These are phyloP conservation scores for Gautieria morchelliformis DNA, from an alignment of 768 basidiomycete species.

Conservation along the genomic window DNA sequence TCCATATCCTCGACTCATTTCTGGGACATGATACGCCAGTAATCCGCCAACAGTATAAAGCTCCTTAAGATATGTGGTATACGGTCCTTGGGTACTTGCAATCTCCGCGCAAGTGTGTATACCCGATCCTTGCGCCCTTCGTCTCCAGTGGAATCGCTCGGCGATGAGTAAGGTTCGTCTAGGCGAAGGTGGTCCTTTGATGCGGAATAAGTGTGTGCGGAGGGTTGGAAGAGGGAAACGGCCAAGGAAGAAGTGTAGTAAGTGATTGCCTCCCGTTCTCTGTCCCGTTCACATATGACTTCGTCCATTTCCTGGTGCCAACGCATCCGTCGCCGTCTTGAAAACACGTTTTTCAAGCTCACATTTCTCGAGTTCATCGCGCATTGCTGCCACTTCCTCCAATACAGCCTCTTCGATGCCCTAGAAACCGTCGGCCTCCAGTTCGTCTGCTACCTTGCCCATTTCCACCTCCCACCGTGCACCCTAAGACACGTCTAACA, in stretches of 20 bases:
- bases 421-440: conserved; percentile 46
- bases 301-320: conserved; percentile 12
- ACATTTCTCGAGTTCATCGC: conserved; percentile 33
- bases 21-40: conserved; percentile 76
- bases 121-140: conserved; percentile 26
- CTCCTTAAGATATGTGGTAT: conserved; percentile 57
- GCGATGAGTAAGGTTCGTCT: conserved; percentile 19
- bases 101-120: conserved; percentile 46
- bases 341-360: conserved; percentile 34
- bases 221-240: conserved; percentile 15
- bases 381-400: conserved; percentile 57
- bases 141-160: conserved; percentile 21
- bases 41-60: conserved; percentile 66
- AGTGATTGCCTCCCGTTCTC: conserved; percentile 59
- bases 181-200: conserved; percentile 7
- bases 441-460: conserved; percentile 27
- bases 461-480: conserved; percentile 37
- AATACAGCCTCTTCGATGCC: conserved; percentile 54
- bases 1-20: conserved; percentile 51
- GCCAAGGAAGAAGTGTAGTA: conserved; percentile 45
- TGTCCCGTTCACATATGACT: conserved; percentile 36
- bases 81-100: conserved; percentile 47
- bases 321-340: conserved; percentile 25
- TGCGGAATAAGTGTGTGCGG: conserved; percentile 5
- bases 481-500: conserved; percentile 41